A percentile compares a stretch with the other conserved stretches of the same genome.
phyloP scores from a whole-genome alignment of 2,329 filamentous ascomycete genomes.

The Colletotrichum sansevieriae region DNA sequence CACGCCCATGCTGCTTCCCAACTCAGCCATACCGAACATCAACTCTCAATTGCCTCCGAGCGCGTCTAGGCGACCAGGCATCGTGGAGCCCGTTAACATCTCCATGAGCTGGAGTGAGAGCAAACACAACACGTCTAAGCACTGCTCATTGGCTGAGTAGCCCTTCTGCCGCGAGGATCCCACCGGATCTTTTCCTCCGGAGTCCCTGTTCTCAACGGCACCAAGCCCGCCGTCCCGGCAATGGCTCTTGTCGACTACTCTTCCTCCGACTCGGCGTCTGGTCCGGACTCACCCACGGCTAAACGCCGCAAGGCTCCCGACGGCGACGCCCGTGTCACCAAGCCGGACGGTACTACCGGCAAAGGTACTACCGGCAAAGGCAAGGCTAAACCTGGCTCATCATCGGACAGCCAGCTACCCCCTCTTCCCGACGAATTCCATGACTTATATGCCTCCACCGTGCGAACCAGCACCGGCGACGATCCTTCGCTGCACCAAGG shows the following conservation, averaged over 20 bases:
- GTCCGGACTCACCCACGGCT: conserved; percentile 52
- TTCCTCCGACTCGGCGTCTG: conserved; percentile 54
- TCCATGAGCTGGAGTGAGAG: neutral
- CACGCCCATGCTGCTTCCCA: neutral
- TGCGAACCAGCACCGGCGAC: conserved; percentile 82
- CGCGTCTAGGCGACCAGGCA: conserved; percentile 22
- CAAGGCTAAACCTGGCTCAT: conserved; percentile 10
- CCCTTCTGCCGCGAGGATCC: neutral
- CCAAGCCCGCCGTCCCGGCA: conserved; percentile 15
- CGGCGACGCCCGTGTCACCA: conserved; percentile 6
- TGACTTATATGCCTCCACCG: conserved; percentile 88
- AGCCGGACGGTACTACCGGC: conserved; percentile 10
- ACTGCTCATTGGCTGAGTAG: conserved; percentile 4
- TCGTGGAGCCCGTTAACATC: neutral
- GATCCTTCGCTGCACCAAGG: conserved; percentile 89
- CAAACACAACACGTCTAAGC: neutral
- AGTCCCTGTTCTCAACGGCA: neutral
- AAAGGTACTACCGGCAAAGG: conserved; percentile 21
- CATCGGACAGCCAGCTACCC: conserved; percentile 61
- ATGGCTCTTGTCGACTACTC: conserved; percentile 79
- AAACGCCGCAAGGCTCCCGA: conserved; percentile 52
- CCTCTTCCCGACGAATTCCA: conserved; percentile 86
- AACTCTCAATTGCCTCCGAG: conserved; percentile 8
- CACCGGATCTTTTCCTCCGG: conserved; percentile 12
- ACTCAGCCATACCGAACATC: neutral